Evolutionary conservation across 2,329 filamentous ascomycete species (phyloP), one percentile per base, ranked within the genome.

Genomic region (Ramularia collo-cygni): DNA sequence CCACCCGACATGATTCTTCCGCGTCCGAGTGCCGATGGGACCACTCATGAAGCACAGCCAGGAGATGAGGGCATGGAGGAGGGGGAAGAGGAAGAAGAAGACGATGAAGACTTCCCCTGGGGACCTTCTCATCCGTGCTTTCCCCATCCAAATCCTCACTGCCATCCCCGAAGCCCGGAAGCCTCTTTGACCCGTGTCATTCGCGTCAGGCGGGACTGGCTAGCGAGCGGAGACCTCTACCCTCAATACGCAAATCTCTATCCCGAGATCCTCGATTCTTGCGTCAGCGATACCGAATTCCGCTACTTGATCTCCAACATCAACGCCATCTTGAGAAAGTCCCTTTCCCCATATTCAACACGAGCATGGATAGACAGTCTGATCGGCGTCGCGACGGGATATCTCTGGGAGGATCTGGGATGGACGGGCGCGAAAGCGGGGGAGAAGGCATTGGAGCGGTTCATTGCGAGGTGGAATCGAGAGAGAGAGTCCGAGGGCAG

Each of bases 201-300:
- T 55, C 82, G 92, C 12, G 83, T 98, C 47, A 81, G 82, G 42
- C 77, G 92, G 29, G 92, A 98, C 64, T 98, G 89, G 52, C 81
- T 96, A 65, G 64, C 89, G 19, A 77, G 81, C 45, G 92, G 90
- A 26, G 92, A 98, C 62, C 69, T 95, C 18, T 90, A 89, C 1
- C 92, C 92, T 0, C 87, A 89, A 0, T 96, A 93, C 60, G 92
- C 86, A 12, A 95, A 96, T 55, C 71, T 95, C 2, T 98, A 98
- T 56, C 92, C 92, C 0, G 92, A 98, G 60, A 94, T 98, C 42
- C 71, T 98, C 6, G 89, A 95, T 51, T 86, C 88, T 0, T 78
- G 89, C 21, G 67, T 98, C 30, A 75, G 78, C 1, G 92, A 98
- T 62, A 81, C 82, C 43, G 86, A 94, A 54, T 98, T 98, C 58